phyloP scores from a whole-genome alignment of 1,139 yeast genomes.

The Lodderomyces margitis region DNA sequence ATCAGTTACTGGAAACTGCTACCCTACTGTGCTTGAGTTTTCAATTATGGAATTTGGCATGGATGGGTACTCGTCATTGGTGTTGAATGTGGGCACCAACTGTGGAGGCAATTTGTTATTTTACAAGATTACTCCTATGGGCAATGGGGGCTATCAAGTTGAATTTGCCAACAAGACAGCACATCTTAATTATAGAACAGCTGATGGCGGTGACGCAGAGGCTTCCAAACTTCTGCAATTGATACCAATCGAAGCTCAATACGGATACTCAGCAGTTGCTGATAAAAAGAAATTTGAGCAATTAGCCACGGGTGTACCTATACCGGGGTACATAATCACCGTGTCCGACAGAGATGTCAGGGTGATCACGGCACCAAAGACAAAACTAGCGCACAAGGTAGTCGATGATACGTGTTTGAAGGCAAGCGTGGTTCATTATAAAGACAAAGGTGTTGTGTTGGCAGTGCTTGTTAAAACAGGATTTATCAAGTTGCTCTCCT shows the following conservation, averaged over 20 bases:
- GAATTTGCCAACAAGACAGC: constrained; percentile 51
- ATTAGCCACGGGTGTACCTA: constrained; percentile 58
- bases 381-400: constrained; percentile 62
- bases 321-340: constrained; percentile 62
- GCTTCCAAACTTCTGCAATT: constrained; percentile 53
- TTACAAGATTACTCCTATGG: constrained; percentile 66
- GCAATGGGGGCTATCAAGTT: constrained; percentile 67
- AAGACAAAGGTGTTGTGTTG: constrained; percentile 32
- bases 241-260: constrained; percentile 54
- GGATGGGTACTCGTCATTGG: constrained; percentile 66
- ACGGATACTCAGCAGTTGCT: constrained; percentile 68
- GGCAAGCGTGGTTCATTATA: constrained; percentile 31
- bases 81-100: constrained; percentile 76
- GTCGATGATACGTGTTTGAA: constrained; percentile 62
- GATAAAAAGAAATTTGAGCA: constrained; percentile 56
- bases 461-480: constrained; percentile 40
- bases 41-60: constrained; percentile 68
- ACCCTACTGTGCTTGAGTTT: constrained; percentile 66
- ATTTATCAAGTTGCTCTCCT: constrained; percentile 35
- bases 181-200: constrained; percentile 36
- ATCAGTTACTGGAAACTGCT: constrained; percentile 32
- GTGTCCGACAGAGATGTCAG: constrained; percentile 64
- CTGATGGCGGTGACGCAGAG: constrained; percentile 32
- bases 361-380: constrained; percentile 58
- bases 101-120: constrained; percentile 68